Evolutionary conservation across 2,329 filamentous ascomycete genomes (phyloP), one percentile per base, ranked within the genome.

Genomic region (Lachnellula cervina): DNA sequence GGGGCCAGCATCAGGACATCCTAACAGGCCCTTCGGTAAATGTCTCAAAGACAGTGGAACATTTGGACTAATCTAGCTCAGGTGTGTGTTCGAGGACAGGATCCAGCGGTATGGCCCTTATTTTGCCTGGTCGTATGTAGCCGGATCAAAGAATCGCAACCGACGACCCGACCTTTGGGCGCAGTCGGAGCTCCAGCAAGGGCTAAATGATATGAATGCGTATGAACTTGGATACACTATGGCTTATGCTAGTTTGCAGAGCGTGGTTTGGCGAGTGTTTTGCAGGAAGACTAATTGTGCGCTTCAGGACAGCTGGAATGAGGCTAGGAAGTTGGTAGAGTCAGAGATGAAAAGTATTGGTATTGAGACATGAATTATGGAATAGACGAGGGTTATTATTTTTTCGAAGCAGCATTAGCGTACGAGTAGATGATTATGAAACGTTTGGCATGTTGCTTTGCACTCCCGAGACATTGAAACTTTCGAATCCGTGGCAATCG

Each of bases 191-290:
- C 38, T 67, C 13, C 60, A 59, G 32, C 32, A 62, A 32, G 65
- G 65, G 4, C 25, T 67, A 19, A 57, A 62, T 21, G 59, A 65
- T 35, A 62, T 67, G 61, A 61, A 62, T 55, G 59, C 58, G 5
- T 67, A 58, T 49, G 65, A 67, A 46, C 51, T 63, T 46, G 64
- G 63, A 1, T 59, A 65, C 37, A 65, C 61, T 0, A 66, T 64
- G 63, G 50, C 59, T 1, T 67, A 59, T 56, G 65, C 63, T 2
- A 66, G 63, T 48, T 53, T 67, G 44, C 65, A 67, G 51, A 67
- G 65, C 52, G 59, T 66, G 23, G 63, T 65, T 1, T 67, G 65
- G 65, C 54, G 46, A 14, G 51, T 62, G 1, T 63, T 67, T 28
- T 64, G 62, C 42, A 46, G 47, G 23, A 67, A 64, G 51, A 45